Evolutionary conservation across 164 flowering plant genomes (phyloP).

Genomic region (Santalum album): DNA sequence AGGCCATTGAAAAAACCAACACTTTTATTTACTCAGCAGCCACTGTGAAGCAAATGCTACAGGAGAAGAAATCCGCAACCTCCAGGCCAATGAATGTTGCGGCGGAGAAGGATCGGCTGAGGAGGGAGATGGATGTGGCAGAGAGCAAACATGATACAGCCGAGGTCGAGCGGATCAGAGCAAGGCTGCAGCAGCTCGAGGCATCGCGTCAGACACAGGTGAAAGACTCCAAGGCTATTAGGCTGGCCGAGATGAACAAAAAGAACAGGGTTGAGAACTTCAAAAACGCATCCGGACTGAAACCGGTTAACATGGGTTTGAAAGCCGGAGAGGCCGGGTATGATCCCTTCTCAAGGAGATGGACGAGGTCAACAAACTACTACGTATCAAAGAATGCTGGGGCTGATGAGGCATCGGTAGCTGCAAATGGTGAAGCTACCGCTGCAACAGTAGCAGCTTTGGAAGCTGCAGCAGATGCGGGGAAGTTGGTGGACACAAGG

Average conservation of each 20-base stretch:
- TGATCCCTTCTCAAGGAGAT: constrained; percentile 94
- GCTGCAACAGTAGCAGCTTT: constrained; percentile 78
- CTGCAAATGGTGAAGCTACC: no score
- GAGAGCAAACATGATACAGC: constrained; percentile 51
- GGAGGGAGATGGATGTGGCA: constrained; percentile 74
- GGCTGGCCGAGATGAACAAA: constrained; percentile 84
- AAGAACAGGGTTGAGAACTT: constrained; percentile 84
- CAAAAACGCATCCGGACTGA: constrained; percentile 76
- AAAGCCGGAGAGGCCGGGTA: constrained; percentile 95
- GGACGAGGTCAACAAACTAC: constrained; percentile 87
- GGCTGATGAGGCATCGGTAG: no score
- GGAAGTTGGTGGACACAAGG: constrained; percentile 84
- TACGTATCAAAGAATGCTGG: constrained; percentile 39
- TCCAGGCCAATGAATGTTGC: constrained; percentile 74
- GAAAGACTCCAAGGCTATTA: constrained; percentile 63
- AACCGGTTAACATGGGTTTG: constrained; percentile 48
- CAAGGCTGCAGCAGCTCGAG: constrained; percentile 65
- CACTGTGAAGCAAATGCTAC: constrained; percentile 90
- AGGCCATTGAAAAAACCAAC: constrained; percentile 59
- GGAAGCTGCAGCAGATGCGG: constrained; percentile 90
- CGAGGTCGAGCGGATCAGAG: constrained; percentile 63
- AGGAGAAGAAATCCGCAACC: constrained; percentile 85
- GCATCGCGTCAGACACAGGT: constrained; percentile 41
- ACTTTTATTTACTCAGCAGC: constrained; percentile 77
- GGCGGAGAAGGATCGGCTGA: constrained; percentile 77